These are phyloP conservation scores for Leccinum boreale DNA, from an alignment of 768 basidiomycete genomes.

Conservation along the genomic window DNA sequence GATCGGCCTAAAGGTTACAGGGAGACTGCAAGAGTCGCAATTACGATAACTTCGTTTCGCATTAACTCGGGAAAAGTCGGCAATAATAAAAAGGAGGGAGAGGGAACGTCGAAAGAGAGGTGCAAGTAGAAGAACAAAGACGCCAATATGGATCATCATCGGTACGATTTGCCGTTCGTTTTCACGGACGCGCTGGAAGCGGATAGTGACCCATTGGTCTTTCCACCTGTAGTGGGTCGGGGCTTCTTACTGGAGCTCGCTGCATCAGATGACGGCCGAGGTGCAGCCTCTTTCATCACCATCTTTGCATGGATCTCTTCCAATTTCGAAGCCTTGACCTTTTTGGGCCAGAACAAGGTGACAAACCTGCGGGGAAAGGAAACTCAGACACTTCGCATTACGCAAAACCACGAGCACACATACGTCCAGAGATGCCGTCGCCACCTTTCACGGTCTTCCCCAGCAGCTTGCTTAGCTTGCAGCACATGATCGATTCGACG, in stretches of 20 bases:
- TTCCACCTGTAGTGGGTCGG: slow-evolving; percentile 45
- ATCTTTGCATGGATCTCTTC: slow-evolving; percentile 96
- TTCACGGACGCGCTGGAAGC: slow-evolving; percentile 43
- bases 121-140: slow-evolving; percentile 16
- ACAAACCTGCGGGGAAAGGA: slow-evolving; percentile 63
- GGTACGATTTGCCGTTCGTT: slow-evolving; percentile 60
- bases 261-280: slow-evolving; percentile 51
- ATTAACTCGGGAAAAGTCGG: slow-evolving; percentile 22
- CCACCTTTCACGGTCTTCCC: slow-evolving; percentile 86
- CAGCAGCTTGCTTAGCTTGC: slow-evolving; percentile 66
- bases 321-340: slow-evolving; percentile 89
- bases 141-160: slow-evolving; percentile 42
- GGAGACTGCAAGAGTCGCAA: slow-evolving; percentile 14
- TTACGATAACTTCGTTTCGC: slow-evolving; percentile 28
- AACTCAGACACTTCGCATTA: slow-evolving; percentile 10
- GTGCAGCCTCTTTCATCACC: slow-evolving; percentile 81
- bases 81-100: slow-evolving; percentile 18
- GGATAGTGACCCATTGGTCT: slow-evolving; percentile 51
- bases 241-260: slow-evolving; percentile 54
- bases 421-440: slow-evolving; percentile 95
- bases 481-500: slow-evolving; percentile 86
- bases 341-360: slow-evolving; percentile 96
- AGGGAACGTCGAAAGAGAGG: slow-evolving; percentile 17
- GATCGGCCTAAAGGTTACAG: slow-evolving; percentile 24
- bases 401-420: slow-evolving; percentile 33